Conservation (phyloP, 176 grass and related monocot genomes). For the Coix lacrymajobi region DNA sequence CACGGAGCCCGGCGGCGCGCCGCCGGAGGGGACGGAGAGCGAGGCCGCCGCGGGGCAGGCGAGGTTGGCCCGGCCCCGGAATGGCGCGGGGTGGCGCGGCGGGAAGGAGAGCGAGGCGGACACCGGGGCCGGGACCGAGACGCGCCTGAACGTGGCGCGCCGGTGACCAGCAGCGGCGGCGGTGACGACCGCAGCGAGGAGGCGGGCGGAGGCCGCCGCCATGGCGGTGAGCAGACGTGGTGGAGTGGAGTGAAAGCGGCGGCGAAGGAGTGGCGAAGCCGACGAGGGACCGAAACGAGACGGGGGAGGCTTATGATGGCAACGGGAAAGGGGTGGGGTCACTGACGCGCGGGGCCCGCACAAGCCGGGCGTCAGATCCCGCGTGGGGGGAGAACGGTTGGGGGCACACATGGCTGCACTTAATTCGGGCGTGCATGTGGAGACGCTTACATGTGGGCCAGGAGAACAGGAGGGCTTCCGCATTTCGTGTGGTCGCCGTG, state of each 20-base stretch:
- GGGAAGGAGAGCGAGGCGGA: slow-evolving; percentile 36
- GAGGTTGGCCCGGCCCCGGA: slow-evolving; percentile 26
- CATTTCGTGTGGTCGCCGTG: not conserved
- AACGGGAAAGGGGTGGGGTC: not conserved
- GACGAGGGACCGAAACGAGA: not conserved
- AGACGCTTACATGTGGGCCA: not conserved
- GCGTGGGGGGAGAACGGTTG: not conserved
- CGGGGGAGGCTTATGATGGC: not conserved
- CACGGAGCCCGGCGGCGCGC: not conserved
- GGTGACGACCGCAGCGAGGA: slow-evolving; percentile 30
- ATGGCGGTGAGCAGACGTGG: slow-evolving; percentile 14
- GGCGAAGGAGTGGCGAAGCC: not conserved
- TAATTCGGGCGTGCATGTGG: not conserved
- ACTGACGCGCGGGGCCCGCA: not conserved
- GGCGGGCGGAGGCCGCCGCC: slow-evolving; percentile 49
- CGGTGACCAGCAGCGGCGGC: slow-evolving; percentile 22
- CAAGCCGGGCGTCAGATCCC: not conserved
- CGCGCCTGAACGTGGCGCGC: not conserved
- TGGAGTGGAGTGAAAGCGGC: not conserved
- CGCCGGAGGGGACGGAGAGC: slow-evolving; percentile 22
- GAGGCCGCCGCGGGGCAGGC: slow-evolving; percentile 17
- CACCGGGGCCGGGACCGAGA: not conserved
- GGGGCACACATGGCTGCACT: slow-evolving; percentile 13
- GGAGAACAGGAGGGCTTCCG: not conserved
- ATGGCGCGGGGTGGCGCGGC: not conserved